These are phyloP conservation scores for Yamadazyma sp. DNA, from an alignment of 805 yeast genomes.

Conservation along the genomic window DNA sequence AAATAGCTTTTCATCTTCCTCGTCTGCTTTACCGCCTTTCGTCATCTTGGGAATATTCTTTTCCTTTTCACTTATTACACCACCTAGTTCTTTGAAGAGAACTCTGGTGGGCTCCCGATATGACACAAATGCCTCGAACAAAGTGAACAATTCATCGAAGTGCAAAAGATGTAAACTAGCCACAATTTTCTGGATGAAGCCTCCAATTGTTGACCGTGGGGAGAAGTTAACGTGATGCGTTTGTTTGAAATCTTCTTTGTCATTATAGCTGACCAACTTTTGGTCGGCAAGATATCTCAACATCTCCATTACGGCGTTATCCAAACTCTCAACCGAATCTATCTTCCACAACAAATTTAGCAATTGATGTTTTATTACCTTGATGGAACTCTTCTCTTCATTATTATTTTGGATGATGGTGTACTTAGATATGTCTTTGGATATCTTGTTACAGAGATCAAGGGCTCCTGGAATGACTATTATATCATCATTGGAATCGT, in stretches of 20 bases:
- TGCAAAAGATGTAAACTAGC: slow-evolving; percentile 34
- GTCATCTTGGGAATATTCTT: not conserved
- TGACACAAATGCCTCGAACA: slow-evolving; percentile 36
- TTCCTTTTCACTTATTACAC: slow-evolving; percentile 5
- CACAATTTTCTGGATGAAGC: slow-evolving; percentile 29
- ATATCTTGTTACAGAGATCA: slow-evolving; percentile 26
- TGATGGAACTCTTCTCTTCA: slow-evolving; percentile 2
- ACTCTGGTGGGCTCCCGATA: slow-evolving; percentile 29
- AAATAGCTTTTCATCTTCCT: slow-evolving; percentile 19
- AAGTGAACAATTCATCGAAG: slow-evolving; percentile 36
- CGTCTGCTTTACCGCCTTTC: slow-evolving; percentile 4
- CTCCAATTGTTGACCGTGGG: slow-evolving; percentile 28
- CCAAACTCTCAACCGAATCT: slow-evolving; percentile 48
- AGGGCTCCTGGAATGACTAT: slow-evolving; percentile 33
- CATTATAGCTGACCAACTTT: slow-evolving; percentile 1
- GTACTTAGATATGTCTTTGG: slow-evolving; percentile 5
- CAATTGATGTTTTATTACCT: slow-evolving; percentile 5
- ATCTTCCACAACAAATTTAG: slow-evolving; percentile 44
- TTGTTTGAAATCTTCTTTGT: not conserved
- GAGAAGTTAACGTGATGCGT: slow-evolving; percentile 13
- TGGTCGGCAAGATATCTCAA: slow-evolving; percentile 1
- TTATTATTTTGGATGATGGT: slow-evolving; percentile 1
- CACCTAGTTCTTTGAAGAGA: slow-evolving; percentile 19
- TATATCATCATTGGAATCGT: slow-evolving; percentile 18
- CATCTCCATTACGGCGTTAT: slow-evolving; percentile 17